Evolutionary conservation across 345 rosid species (phyloP).

Genomic region (Turritis glabra): DNA sequence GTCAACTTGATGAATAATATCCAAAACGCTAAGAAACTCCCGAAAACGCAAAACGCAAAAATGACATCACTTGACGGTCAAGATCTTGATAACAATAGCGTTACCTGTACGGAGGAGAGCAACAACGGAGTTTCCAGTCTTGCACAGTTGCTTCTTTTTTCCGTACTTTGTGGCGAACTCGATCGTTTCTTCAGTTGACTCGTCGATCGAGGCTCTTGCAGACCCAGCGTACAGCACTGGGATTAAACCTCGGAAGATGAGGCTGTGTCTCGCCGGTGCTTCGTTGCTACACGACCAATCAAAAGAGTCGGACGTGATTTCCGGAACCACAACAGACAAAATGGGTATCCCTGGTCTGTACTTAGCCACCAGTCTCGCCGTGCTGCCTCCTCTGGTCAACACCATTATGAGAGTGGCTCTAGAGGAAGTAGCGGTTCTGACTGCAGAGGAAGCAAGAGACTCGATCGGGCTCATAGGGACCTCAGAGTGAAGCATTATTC

Average conservation of each 20-base stretch:
- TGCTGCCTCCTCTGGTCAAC: slow-evolving; percentile 89
- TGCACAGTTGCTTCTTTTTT: slow-evolving; percentile 66
- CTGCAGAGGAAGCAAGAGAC: slow-evolving; percentile 87
- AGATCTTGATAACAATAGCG: slow-evolving; percentile 88
- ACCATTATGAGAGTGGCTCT: slow-evolving; percentile 81
- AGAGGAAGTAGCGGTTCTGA: slow-evolving; percentile 81
- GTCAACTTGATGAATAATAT: slow-evolving; percentile 4
- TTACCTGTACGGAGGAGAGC: slow-evolving; percentile 86
- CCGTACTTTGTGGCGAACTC: slow-evolving; percentile 69
- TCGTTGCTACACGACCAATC: slow-evolving; percentile 94
- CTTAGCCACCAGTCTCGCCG: slow-evolving; percentile 89
- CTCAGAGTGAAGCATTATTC: slow-evolving; percentile 75
- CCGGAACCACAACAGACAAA: slow-evolving; percentile 83
- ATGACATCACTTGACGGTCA: slow-evolving; percentile 54
- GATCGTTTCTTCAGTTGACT: slow-evolving; percentile 87
- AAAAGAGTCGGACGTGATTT: slow-evolving; percentile 73
- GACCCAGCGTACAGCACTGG: slow-evolving; percentile 86
- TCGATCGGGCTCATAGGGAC: slow-evolving; percentile 95
- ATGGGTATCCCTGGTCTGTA: slow-evolving; percentile 91
- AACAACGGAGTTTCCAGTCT: slow-evolving; percentile 78
- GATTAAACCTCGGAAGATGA: slow-evolving; percentile 72
- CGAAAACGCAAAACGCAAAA: slow-evolving; percentile 8
- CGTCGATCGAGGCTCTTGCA: slow-evolving; percentile 79
- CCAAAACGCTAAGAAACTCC: background rate
- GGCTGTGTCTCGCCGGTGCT: slow-evolving; percentile 90